Percentiles rank a stretch among this genome's conserved stretches.
Evolutionary conservation across 768 basidiomycete genomes (phyloP).

Genomic region (Phlebiopsis gigantea): DNA sequence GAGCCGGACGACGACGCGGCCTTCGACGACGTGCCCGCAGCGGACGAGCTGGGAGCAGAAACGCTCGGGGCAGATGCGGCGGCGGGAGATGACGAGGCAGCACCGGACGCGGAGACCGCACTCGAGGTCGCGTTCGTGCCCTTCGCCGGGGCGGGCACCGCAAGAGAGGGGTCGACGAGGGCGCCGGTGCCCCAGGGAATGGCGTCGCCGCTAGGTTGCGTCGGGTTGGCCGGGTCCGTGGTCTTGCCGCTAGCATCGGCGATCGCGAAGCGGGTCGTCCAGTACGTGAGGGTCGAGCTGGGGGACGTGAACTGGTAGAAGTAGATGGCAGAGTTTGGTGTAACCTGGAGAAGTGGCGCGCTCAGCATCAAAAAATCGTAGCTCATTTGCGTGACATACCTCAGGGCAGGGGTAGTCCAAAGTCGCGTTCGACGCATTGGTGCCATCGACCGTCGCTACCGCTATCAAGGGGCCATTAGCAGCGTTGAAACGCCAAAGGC

Average conservation of each 20-base stretch:
- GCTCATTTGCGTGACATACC: slow-evolving; percentile 37
- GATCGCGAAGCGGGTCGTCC: slow-evolving; percentile 80
- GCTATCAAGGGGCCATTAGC: slow-evolving; percentile 33
- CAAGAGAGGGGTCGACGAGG: slow-evolving; percentile 40
- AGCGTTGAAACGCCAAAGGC: background rate
- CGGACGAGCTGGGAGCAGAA: background rate
- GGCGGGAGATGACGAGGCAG: slow-evolving; percentile 8
- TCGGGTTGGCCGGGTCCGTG: slow-evolving; percentile 44
- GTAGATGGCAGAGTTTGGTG: slow-evolving; percentile 62
- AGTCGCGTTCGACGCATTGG: slow-evolving; percentile 35
- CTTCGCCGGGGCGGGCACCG: slow-evolving; percentile 20
- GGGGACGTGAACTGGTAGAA: slow-evolving; percentile 73
- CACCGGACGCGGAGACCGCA: slow-evolving; percentile 5
- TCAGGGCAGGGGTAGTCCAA: slow-evolving; percentile 62
- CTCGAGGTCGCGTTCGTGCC: slow-evolving; percentile 1
- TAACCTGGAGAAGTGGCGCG: slow-evolving; percentile 38
- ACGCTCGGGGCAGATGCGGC: background rate
- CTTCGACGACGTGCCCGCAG: background rate
- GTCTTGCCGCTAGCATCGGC: slow-evolving; percentile 42
- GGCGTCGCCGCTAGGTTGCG: slow-evolving; percentile 38
- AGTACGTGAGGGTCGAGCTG: slow-evolving; percentile 34
- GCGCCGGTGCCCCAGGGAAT: slow-evolving; percentile 68
- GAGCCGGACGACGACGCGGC: slow-evolving; percentile 1
- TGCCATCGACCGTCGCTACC: slow-evolving; percentile 64
- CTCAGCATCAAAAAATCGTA: background rate